Base-by-base conservation (phyloP, 2,329 filamentous ascomycete species). In the Aspergillus sp. region DNA sequence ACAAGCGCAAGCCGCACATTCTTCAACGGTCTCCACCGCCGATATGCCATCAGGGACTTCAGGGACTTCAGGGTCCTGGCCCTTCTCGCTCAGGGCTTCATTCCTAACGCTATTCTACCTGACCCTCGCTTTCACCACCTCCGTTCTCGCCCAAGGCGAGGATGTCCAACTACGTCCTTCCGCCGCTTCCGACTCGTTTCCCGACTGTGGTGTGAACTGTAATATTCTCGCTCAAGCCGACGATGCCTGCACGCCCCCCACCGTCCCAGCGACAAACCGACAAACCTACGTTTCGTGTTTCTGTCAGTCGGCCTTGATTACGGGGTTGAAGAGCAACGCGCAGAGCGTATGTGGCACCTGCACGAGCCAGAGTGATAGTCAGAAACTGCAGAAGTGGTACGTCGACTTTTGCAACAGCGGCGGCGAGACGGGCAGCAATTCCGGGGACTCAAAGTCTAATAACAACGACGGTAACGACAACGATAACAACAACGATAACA, bases 381-480 rank as follows among this genome's bases (percentile, higher is more conserved):
- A 74, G 13, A 82, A 82, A 56, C 83, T 95, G 63, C 84, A 85
- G 63, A 78, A 73, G 54, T 96, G 91, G 91, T 95, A 88, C 71
- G 82, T 81, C 37, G 79, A 77, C 58, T 86, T 88, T 64, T 95
- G 91, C 72, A 70, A 69, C 39, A 72, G 70, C 37, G 80, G 81
- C 8, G 77, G 75, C n/a, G 71, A 73, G 13, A 75, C 67, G 4
- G 66, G 70, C 13, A 63, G 69, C 5, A 69, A 64, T 53, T 69
- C 54, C 68, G 40, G 40, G 30, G 39, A 53, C 9, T 30, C 20
- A 46, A n/a, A 30, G 11, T 41, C 64, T 60, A 15, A 57, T 68
- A 33, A 61, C 64, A 12, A 60, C 70, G n/a, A 27, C 40, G 40
- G 12, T 5, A 24, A 67, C 68, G 42, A 60, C 60, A 19, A 62